Base-by-base conservation (phyloP, 2,329 filamentous ascomycete genomes). In the Zymoseptoria passerinii region DNA sequence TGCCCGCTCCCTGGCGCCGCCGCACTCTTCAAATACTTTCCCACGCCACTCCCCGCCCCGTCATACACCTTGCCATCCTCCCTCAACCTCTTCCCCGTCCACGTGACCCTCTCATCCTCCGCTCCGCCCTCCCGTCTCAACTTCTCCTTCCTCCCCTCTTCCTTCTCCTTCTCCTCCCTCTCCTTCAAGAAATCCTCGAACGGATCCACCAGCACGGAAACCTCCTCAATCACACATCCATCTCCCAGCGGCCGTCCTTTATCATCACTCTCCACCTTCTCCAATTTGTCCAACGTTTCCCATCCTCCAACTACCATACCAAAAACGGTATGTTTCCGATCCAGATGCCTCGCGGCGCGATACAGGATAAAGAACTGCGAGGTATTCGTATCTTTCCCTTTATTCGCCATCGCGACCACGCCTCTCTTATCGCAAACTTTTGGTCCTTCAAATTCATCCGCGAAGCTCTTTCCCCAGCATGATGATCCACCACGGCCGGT, bases 321-420 rank as follows among this genome's bases (percentile, higher is more conserved):
- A 68, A 99, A 99, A 48, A 99, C 89, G n/a, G 94, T 97, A 74
- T 99, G 94, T 71, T 99, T 99, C 60, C 87, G 83, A 73, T 99
- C 90, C 0, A 99, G 81, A 75, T 99, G 94, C 63, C 88, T 86
- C 0, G 87, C 84, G 0, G 88, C 80, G 54, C 90, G 86, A 73
- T 99, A 99, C 0, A 88, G 89, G 70, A 99, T 88, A 78, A 97
- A 99, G 74, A 87, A 99, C 74, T 99, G 94, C 66, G 85, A 90
- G 8, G 89, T 94, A 75, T 99, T 99, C 20, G 92, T 97, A 70
- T 96, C 92, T 71, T 96, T 96, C 59, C 94, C 94, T 72, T 99
- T 99, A 75, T 99, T 99, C 48, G 94, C 94, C 94, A 99, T 99
- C 65, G 87, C 91, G 27, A 95, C 71, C 0, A 92, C 83, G 10